Evolutionary conservation across 208 protist genomes (phyloP).

Genomic region (Crithidia acanthocephali): DNA sequence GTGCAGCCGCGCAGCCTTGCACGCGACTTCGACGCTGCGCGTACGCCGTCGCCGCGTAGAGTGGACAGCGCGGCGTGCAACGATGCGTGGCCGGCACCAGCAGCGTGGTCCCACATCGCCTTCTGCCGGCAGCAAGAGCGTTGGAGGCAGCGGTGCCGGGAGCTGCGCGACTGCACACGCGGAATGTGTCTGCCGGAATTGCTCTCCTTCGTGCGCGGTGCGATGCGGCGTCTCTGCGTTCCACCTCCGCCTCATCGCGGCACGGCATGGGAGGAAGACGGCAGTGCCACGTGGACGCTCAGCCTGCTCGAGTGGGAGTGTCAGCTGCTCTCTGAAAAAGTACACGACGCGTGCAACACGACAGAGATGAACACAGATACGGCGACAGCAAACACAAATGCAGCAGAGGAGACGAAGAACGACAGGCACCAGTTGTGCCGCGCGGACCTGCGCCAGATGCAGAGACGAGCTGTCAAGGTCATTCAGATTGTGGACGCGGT

Average conservation of each 20-base stretch:
- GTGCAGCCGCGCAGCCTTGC: conserved; percentile 21
- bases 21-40: conserved; percentile 12
- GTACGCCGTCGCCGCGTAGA: neutral
- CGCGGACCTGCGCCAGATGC: neutral
- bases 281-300: conserved; percentile 37
- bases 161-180: conserved; percentile 2
- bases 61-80: too few species aligned
- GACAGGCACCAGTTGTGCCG: neutral
- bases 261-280: neutral
- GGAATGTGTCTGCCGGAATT: conserved; percentile 3
- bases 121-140: conserved; percentile 25
- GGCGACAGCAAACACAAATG: neutral
- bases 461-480: conserved; percentile 17
- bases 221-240: conserved; percentile 6
- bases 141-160: conserved; percentile 16
- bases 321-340: conserved; percentile 16
- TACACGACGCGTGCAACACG: neutral
- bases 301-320: conserved; percentile 42
- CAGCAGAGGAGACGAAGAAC: neutral
- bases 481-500: conserved; percentile 22
- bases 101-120: conserved; percentile 18
- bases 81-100: neutral
- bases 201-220: conserved; percentile 18
- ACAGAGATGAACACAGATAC: neutral
- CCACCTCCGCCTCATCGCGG: neutral